A percentile compares a stretch with the other conserved stretches of the same genome.
These are phyloP conservation scores for Solanum chacoense DNA, from an alignment of 305 asterid species.

Conservation along the genomic window DNA sequence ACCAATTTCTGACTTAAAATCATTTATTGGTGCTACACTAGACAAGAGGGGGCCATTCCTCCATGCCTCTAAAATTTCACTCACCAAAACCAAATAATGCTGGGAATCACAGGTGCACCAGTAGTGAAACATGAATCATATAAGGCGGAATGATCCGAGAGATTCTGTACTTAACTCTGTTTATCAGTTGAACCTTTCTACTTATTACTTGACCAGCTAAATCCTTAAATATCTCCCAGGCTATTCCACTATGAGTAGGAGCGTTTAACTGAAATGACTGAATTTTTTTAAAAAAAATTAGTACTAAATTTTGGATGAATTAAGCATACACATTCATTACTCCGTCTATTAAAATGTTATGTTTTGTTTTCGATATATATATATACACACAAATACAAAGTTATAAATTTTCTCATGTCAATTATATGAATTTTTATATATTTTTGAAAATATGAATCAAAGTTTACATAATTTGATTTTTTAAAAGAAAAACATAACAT, in stretches of 20 bases:
- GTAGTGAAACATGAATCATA: not conserved
- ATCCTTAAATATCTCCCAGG: rapidly evolving
- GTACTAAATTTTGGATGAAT: not conserved
- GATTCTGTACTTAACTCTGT: rapidly evolving
- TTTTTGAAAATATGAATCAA: not conserved
- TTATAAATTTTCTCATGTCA: not conserved
- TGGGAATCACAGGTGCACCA: not conserved
- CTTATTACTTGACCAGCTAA: no score
- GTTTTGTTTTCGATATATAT: not conserved
- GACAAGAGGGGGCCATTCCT: not conserved
- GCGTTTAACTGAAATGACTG: no score
- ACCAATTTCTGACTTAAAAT: not conserved
- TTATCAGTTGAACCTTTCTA: no score
- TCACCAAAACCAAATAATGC: not conserved
- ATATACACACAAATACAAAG: not conserved
- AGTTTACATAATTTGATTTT: not conserved
- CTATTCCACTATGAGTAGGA: no score
- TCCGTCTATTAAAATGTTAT: not conserved
- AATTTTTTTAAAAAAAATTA: rapidly evolving
- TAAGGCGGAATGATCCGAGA: not conserved
- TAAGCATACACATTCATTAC: not conserved
- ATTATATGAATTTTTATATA: no score
- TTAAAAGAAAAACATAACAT: not conserved
- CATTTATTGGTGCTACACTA: not conserved
- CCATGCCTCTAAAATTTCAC: not conserved